Conservation (phyloP, 495 filamentous ascomycete genomes). For the Tuber brumale region DNA sequence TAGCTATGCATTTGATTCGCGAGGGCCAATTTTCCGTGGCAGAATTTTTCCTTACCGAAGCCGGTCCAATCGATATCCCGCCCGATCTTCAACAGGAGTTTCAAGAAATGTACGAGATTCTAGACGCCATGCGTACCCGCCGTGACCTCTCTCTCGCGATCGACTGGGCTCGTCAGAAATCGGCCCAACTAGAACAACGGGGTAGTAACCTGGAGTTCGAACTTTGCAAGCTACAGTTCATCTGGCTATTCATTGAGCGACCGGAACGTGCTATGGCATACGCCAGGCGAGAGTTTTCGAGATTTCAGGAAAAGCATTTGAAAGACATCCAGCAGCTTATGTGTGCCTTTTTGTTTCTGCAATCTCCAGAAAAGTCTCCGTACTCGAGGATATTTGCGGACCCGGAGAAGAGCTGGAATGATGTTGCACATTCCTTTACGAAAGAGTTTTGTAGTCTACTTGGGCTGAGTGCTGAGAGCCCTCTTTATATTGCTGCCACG, state of each 20-base stretch:
- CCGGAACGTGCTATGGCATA: slow-evolving; percentile 59
- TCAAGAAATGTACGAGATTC: slow-evolving; percentile 79
- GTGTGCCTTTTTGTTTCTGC: slow-evolving; percentile 67
- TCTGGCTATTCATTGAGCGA: slow-evolving; percentile 65
- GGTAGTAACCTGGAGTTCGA: slow-evolving; percentile 95
- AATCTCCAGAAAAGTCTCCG: slow-evolving; percentile 58
- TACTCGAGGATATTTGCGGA: slow-evolving; percentile 65
- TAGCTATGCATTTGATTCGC: slow-evolving; percentile 90
- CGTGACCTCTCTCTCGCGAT: slow-evolving; percentile 77
- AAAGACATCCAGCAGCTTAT: slow-evolving; percentile 70
- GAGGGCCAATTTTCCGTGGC: slow-evolving; percentile 91
- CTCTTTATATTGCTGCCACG: slow-evolving; percentile 83
- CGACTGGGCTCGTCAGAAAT: slow-evolving; percentile 69
- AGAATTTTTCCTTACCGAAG: slow-evolving; percentile 68
- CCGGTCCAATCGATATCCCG: slow-evolving; percentile 40
- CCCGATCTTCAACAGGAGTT: slow-evolving; percentile 68
- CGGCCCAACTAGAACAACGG: slow-evolving; percentile 62
- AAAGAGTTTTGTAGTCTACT: slow-evolving; percentile 91
- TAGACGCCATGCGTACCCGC: slow-evolving; percentile 62
- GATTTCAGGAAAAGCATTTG: slow-evolving; percentile 63
- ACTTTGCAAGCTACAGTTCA: slow-evolving; percentile 74
- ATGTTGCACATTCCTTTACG: slow-evolving; percentile 77
- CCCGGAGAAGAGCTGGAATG: slow-evolving; percentile 65
- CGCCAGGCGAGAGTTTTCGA: slow-evolving; percentile 57
- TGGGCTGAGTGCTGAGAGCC: slow-evolving; percentile 77